Evolutionary conservation across 768 basidiomycete genomes (phyloP).

Genomic region (Termitomyces sp.): DNA sequence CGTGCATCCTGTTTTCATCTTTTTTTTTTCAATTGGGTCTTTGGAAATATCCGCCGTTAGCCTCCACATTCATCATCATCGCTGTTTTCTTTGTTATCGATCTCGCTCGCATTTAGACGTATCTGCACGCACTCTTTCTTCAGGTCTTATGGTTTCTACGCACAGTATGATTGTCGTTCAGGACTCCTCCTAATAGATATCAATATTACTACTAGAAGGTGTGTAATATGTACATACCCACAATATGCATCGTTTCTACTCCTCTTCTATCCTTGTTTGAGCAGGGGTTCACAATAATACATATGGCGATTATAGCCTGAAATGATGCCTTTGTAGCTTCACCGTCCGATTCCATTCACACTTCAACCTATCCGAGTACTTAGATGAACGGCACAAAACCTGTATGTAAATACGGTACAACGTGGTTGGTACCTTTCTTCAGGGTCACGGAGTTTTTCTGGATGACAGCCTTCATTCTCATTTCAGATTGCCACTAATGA

Average conservation of each 20-base stretch:
- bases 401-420: no score
- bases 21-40: conserved; percentile 15
- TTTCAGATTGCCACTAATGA: neutral
- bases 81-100: conserved; percentile 17
- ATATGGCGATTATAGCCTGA: no score
- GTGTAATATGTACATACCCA: conserved; percentile 14
- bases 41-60: conserved; percentile 16
- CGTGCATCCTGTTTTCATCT: conserved; percentile 6
- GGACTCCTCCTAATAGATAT: conserved; percentile 21
- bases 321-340: no score
- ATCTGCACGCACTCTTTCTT: conserved; percentile 10
- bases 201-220: conserved; percentile 20
- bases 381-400: no score
- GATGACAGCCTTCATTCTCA: neutral
- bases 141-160: conserved; percentile 12
- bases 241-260: conserved; percentile 8
- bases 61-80: conserved; percentile 12
- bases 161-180: conserved; percentile 9
- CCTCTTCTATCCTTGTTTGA: neutral
- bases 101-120: conserved; percentile 20
- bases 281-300: no score
- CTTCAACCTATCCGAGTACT: no score
- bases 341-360: neutral
- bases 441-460: conserved; percentile 7
- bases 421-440: neutral